Evolutionary conservation across 2,329 filamentous ascomycete species (phyloP).

Genomic region (Cryphonectria nitschkei): DNA sequence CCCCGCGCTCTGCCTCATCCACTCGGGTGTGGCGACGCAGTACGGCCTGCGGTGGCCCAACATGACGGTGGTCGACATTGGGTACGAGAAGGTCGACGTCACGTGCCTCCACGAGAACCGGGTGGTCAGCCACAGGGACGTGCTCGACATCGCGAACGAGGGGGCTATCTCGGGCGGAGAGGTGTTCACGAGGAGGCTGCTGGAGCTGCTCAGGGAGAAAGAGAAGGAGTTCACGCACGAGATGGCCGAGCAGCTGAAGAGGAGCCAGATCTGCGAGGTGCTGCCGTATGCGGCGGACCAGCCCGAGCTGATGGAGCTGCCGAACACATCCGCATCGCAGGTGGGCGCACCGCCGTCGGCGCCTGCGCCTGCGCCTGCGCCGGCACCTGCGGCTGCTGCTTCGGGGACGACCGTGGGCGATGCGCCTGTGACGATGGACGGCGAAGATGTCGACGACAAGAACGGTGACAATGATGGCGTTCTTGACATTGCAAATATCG

Average conservation of each 20-base stretch:
- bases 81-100: conserved; percentile 88
- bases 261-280: conserved; percentile 68
- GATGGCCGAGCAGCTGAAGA: conserved; percentile 73
- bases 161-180: conserved; percentile 77
- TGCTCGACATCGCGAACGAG: conserved; percentile 50
- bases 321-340: conserved; percentile 39
- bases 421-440: conserved; percentile 34
- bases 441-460: conserved; percentile 46
- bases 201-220: conserved; percentile 62
- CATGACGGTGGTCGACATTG: conserved; percentile 88
- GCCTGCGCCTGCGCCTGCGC: conserved; percentile 31
- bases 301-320: conserved; percentile 53
- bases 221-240: conserved; percentile 62
- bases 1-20: conserved; percentile 86
- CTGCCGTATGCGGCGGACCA: conserved; percentile 57
- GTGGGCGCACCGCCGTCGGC: conserved; percentile 31
- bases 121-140: conserved; percentile 69
- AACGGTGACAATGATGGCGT: conserved; percentile 68
- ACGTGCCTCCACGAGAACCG: conserved; percentile 86
- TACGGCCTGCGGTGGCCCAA: conserved; percentile 78
- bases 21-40: conserved; percentile 83
- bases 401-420: conserved; percentile 37
- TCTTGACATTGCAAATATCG: conserved; percentile 82
- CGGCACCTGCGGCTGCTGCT: conserved; percentile 33
- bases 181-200: conserved; percentile 76